Percentiles rank a stretch among this genome's conserved stretches.
Conservation (phyloP, 1,284 basidiomycete species). For the Baeospora myosura region DNA sequence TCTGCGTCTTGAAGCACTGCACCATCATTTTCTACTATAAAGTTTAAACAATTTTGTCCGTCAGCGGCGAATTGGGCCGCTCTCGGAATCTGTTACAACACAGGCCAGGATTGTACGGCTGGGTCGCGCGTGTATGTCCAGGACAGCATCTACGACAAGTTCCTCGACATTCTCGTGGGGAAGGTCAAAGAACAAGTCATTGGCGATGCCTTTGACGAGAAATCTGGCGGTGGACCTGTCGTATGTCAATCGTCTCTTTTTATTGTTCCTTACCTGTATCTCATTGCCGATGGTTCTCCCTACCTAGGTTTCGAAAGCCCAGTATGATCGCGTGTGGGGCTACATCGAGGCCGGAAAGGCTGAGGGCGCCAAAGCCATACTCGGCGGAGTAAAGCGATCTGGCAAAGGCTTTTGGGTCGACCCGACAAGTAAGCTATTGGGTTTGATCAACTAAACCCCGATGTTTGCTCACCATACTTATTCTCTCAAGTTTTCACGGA, state of each 20-base stretch:
- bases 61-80: conserved; percentile 78
- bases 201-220: conserved; percentile 76
- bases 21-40: not conserved
- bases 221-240: conserved; percentile 72
- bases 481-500: conserved; percentile 60
- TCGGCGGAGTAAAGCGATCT: conserved; percentile 72
- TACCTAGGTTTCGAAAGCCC: conserved; percentile 67
- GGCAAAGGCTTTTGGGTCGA: conserved; percentile 71
- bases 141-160: conserved; percentile 79
- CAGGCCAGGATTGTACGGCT: conserved; percentile 84
- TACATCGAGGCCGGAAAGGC: conserved; percentile 86
- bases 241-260: conserved; percentile 32
- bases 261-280: not conserved
- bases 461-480: conserved; percentile 4
- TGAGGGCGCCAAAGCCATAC: conserved; percentile 73
- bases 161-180: conserved; percentile 58
- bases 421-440: conserved; percentile 57
- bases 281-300: conserved; percentile 1
- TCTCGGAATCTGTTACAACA: conserved; percentile 78
- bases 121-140: conserved; percentile 84
- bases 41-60: not conserved
- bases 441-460: not conserved
- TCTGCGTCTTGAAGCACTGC: not conserved
- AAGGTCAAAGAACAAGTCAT: conserved; percentile 68
- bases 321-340: conserved; percentile 80